Percentiles rank a stretch among this genome's conserved stretches.
These are phyloP conservation scores for Suillus tomentosus DNA, from an alignment of 768 basidiomycete genomes.

Conservation along the genomic window DNA sequence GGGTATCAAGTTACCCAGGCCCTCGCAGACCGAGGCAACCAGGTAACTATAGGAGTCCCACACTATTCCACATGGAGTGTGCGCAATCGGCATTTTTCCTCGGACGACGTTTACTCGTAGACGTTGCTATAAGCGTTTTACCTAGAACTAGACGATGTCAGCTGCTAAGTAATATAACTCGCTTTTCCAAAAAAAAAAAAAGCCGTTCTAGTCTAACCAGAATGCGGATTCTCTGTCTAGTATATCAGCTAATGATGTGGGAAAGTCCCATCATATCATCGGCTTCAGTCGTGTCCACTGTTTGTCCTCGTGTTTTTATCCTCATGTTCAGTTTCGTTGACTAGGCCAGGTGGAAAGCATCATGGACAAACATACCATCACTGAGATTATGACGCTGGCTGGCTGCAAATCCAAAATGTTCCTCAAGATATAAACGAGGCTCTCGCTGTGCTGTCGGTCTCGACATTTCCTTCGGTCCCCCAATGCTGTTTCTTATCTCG, in stretches of 20 bases:
- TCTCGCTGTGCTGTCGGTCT: slow-evolving; percentile 13
- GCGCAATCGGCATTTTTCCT: no score
- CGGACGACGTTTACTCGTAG: no score
- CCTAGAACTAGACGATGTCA: no score
- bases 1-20: no score
- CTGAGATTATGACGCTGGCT: neutral
- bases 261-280: neutral
- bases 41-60: no score
- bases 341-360: slow-evolving; percentile 2
- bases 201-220: neutral
- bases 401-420: neutral
- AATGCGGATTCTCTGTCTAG: slow-evolving; percentile 4
- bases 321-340: slow-evolving; percentile 1
- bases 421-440: neutral
- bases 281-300: slow-evolving; percentile 8
- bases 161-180: no score
- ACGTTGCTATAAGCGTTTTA: no score
- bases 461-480: slow-evolving; percentile 3
- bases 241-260: slow-evolving; percentile 8
- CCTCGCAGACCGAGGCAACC: no score
- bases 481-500: slow-evolving; percentile 8
- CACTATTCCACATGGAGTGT: no score
- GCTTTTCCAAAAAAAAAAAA: no score
- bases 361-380: neutral
- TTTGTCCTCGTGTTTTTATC: neutral